A percentile compares a stretch with the other conserved stretches of the same genome.
phyloP scores from a whole-genome alignment of 805 yeast genomes.

The Saccharomyces paradoxus region DNA sequence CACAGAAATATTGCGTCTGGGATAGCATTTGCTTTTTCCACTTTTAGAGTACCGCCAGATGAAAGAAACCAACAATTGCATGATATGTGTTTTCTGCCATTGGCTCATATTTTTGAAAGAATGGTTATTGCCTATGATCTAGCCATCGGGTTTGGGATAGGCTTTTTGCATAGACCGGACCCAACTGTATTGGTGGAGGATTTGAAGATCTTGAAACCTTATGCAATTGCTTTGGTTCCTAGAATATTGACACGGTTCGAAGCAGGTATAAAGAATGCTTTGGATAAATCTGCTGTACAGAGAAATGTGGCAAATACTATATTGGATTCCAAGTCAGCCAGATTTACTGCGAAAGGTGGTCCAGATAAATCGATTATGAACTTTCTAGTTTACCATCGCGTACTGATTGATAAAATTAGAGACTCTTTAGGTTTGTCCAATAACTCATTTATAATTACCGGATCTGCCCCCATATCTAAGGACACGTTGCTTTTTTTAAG shows the following conservation, averaged over 20 bases:
- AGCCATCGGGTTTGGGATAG: slow-evolving; percentile 42
- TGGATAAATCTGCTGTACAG: slow-evolving; percentile 17
- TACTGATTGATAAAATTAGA: slow-evolving; percentile 37
- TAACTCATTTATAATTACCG: slow-evolving; percentile 36
- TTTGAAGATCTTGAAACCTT: slow-evolving; percentile 46
- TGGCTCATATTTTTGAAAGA: slow-evolving; percentile 54
- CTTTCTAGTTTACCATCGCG: slow-evolving; percentile 25
- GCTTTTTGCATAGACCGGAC: slow-evolving; percentile 48
- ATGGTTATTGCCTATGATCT: slow-evolving; percentile 37
- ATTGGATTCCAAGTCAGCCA: slow-evolving; percentile 17
- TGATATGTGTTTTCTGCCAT: slow-evolving; percentile 42
- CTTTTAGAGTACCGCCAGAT: slow-evolving; percentile 24
- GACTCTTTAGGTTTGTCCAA: slow-evolving; percentile 42
- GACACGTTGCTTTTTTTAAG: slow-evolving; percentile 54
- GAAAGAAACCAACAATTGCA: slow-evolving; percentile 23
- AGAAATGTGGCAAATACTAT: slow-evolving; percentile 21
- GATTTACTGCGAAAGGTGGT: slow-evolving; percentile 28
- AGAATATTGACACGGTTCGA: slow-evolving; percentile 56
- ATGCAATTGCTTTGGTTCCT: slow-evolving; percentile 50
- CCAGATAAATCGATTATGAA: slow-evolving; percentile 35
- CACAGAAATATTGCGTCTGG: slow-evolving; percentile 47
- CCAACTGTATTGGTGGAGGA: slow-evolving; percentile 51
- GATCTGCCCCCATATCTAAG: slow-evolving; percentile 66
- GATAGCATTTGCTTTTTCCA: slow-evolving; percentile 37
- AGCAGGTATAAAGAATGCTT: slow-evolving; percentile 43